phyloP scores from a whole-genome alignment of 2,329 filamentous ascomycete species.

The Talaromyces sp. region DNA sequence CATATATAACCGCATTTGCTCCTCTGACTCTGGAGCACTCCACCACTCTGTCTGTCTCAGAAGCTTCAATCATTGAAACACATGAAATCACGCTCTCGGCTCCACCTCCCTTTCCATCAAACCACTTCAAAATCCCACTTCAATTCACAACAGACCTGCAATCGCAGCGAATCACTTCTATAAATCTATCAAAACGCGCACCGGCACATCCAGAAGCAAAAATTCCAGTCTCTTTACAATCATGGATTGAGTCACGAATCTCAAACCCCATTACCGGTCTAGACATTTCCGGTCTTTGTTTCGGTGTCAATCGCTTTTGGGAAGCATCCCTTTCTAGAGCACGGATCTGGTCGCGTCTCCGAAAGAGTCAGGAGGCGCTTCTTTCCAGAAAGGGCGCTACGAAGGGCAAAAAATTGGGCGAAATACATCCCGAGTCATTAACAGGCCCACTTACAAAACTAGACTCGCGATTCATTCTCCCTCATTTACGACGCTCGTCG shows the following conservation, averaged over 20 bases:
- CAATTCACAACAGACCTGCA: constrained; percentile 36
- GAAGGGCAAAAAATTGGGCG: neutral
- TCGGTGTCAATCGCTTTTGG: constrained; percentile 43
- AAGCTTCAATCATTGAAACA: constrained; percentile 27
- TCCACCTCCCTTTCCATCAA: constrained; percentile 35
- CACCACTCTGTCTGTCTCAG: constrained; percentile 23
- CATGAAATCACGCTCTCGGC: constrained; percentile 37
- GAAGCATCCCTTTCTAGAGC: constrained; percentile 38
- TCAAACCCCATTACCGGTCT: constrained; percentile 34
- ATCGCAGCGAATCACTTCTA: constrained; percentile 32
- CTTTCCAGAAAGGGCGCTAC: constrained; percentile 9
- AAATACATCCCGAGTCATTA: constrained; percentile 5
- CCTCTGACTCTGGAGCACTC: constrained; percentile 56
- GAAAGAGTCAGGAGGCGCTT: constrained; percentile 24
- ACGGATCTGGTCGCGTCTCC: constrained; percentile 36
- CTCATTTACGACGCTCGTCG: constrained; percentile 36
- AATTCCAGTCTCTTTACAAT: constrained; percentile 30
- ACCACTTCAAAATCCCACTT: constrained; percentile 33
- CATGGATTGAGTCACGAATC: constrained; percentile 36
- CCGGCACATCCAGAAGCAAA: constrained; percentile 21
- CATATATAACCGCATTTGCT: constrained; percentile 69
- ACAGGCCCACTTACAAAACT: constrained; percentile 22
- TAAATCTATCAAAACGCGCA: constrained; percentile 26
- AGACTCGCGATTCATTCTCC: constrained; percentile 30
- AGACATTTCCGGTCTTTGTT: constrained; percentile 41